Evolutionary conservation across 2,329 filamentous ascomycete genomes (phyloP), one percentile per base, ranked within the genome.

Genomic region (Arthrobotrys sinensis): DNA sequence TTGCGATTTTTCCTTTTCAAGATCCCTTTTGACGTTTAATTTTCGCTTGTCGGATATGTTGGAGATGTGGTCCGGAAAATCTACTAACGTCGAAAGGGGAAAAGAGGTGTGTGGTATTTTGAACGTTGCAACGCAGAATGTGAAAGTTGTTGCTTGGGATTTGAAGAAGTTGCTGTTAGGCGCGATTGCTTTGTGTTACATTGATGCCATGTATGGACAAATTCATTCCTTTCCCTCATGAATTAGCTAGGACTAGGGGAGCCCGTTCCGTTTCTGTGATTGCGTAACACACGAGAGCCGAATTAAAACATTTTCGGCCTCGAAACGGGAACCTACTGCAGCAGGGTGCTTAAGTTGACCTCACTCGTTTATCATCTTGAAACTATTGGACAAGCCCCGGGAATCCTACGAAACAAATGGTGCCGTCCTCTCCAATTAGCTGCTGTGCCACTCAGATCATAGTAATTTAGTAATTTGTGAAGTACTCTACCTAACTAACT

Each of bases 11-110:
- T 28, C 24, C 24, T 28, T 28, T 28, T 28, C 24, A 28, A 28
- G 24, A 28, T 28, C 24, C 24, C 32, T 21, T 32, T 36, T 68
- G 48, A 55, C 34, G 19, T 53, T 28, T 28, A 28, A 28, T 28
- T 40, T 45, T 57, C 52, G 55, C 46, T 70, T 66, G 73, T 65
- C 66, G 75, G 67, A 72, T 68, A 72, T 24, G 50, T 78, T 78
- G 65, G 65, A 68, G 60, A 67, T 72, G 63, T 78, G 75, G 75
- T 66, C 75, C 75, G 75, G 75, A 78, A 78, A 60, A 78, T 78
- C 65, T 71, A 78, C 62, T 72, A 72, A 28, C 52, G 57, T 66
- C 65, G 57, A 64, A 77, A 77, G 62, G 43, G 50, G 21, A 16
- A 28, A 16, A 43, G 8, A 0, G 57, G 2, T 48, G 63, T 67